Base-by-base conservation (phyloP, 257 asterid species). In the Leptodermis oblonga region DNA sequence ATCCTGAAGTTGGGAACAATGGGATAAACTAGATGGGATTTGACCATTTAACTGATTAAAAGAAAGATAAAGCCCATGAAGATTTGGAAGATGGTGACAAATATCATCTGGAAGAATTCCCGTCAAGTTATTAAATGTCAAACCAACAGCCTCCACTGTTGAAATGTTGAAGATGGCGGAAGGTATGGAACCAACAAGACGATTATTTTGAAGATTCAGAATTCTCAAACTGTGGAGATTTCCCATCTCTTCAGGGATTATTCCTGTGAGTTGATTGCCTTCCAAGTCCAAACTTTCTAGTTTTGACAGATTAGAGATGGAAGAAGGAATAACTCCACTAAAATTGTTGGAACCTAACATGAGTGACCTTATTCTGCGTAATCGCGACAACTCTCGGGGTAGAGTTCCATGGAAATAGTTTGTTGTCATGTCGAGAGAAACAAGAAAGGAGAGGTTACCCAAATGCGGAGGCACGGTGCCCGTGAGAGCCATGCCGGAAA, bases 241-340 rank as follows among this genome's bases (percentile, higher is more conserved):
- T n/a, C n/a, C n/a, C n/a, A n/a, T n/a, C n/a, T n/a, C n/a, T n/a
- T n/a, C n/a, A n/a, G n/a, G 85, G 46, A 80, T 70, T 3, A 26
- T 39, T 8, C 87, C 87, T 15, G 3, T 31, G 2, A 82, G 42
- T 26, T 9, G 22, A 76, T 82, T 82, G 7, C 0, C 17, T 1
- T 43, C 1, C 0, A 76, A 3, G 2, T 26, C 4, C 39, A 76
- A 28, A 1, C 1, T 0, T 7, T 73, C 69, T 1, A 79, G 52
- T 3, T 37, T 62, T 0, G 86, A 49, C 15, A 70, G n/a, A 37
- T 82, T 81, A 0, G 22, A 61, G 22, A 69, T 15, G 2, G 77
- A 78, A 37, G 60, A 15, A 5, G 77, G 72, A 22, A 73, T 63
- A 7, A 22, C 10, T 11, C 70, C 72, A 0, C n/a, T 10, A 17